These are phyloP conservation scores for Mortierella polycephala DNA, from an alignment of 371 early-diverging fungal species.

Conservation along the genomic window DNA sequence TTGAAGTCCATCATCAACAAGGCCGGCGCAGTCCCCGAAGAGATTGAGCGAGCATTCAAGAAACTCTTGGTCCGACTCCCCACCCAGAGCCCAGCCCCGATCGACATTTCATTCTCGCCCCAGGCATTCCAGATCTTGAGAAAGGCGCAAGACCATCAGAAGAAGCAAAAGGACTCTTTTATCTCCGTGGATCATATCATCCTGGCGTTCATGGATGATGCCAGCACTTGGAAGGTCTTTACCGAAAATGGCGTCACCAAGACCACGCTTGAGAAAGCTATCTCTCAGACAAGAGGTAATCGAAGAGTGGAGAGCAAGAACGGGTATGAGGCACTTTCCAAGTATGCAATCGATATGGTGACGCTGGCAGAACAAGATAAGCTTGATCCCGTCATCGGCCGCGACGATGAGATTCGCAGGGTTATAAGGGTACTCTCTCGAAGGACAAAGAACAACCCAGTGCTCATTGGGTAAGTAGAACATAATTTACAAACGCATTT, in stretches of 20 bases:
- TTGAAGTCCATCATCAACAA: conserved; percentile 81
- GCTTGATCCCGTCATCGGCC: conserved; percentile 90
- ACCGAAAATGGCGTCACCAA: conserved; percentile 76
- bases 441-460: conserved; percentile 94
- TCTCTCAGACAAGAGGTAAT: conserved; percentile 86
- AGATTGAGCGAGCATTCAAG: conserved; percentile 83
- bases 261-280: conserved; percentile 79
- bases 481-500: conserved; percentile 41
- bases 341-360: conserved; percentile 94
- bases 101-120: conserved; percentile 72
- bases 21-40: conserved; percentile 81
- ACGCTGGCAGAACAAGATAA: conserved; percentile 81
- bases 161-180: conserved; percentile 86
- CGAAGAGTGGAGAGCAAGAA: conserved; percentile 84
- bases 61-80: conserved; percentile 82
- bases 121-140: conserved; percentile 72
- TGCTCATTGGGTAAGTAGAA: conserved; percentile 83
- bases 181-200: conserved; percentile 91
- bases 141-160: conserved; percentile 79
- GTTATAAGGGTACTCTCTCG: conserved; percentile 84
- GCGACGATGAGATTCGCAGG: conserved; percentile 86
- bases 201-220: conserved; percentile 80
- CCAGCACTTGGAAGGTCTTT: conserved; percentile 69
- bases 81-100: conserved; percentile 88
- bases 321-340: conserved; percentile 84